Evolutionary conservation across 768 basidiomycete species (phyloP), one percentile per base, ranked within the genome.

Genomic region (Auriscalpium microsporum): DNA sequence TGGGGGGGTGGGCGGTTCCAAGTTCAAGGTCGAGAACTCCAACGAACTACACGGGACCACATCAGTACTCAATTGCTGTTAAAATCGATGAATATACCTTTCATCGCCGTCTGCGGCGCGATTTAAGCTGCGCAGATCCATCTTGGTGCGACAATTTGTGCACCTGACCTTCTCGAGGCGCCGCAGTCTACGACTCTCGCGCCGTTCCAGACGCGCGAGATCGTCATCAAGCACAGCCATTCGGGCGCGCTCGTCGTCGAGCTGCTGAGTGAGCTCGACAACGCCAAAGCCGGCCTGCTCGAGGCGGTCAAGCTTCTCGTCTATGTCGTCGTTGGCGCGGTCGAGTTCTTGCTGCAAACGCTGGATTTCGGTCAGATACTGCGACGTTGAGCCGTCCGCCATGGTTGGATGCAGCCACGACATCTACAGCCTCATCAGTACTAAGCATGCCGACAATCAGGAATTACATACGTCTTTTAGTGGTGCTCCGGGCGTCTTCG

Each of bases 271-370:
- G 37, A 90, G 72, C 8, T 79, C 81, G 46, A 92, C 81, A 44
- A 84, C 84, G 33, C 82, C 88, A 13, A 86, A 68, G 5, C 90
- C 90, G 0, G 86, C 84, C 55, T 91, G 84, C 64, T 90, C 87
- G 3, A 94, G 82, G 51, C 85, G 82, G 65, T 91, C 90, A 14
- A 94, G 75, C 67, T 94, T 93, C 64, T 91, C 85, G 62, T 94
- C 93, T 53, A 94, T 88, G 62, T 80, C 86, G 37, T 86, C 83
- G 65, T 94, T 92, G 10, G 90, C 91, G 2, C 66, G 75, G 58
- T 87, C 85, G 28, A 94, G 82, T 61, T 93, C 85, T 16, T 73
- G 73, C 62, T 92, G 86, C 38, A 94, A 72, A 21, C 85, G 79
- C 50, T 74, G 75, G 50, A 93, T 87, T 67, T 93, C 87, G 1